Evolutionary conservation across 1,284 basidiomycete genomes (phyloP).

Genomic region (Coniferiporia weirii): DNA sequence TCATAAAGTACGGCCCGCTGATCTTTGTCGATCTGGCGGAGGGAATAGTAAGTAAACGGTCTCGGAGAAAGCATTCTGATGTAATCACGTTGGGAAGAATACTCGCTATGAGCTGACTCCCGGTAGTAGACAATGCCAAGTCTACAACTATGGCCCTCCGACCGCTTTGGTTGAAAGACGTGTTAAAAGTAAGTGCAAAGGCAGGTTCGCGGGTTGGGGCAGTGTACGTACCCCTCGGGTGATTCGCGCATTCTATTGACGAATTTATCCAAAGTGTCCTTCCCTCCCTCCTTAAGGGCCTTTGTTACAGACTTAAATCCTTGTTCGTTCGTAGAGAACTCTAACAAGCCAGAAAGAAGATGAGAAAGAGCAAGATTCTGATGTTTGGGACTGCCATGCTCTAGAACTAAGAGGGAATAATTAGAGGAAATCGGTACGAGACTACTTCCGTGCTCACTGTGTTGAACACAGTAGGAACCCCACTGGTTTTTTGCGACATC

Average conservation of each 20-base stretch:
- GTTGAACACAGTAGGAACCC: slow-evolving; percentile 80
- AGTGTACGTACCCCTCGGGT: slow-evolving; percentile 54
- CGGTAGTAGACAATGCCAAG: slow-evolving; percentile 72
- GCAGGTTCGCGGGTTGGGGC: too few species aligned
- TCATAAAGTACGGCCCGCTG: slow-evolving; percentile 73
- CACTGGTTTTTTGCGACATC: slow-evolving; percentile 82
- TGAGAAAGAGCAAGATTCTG: slow-evolving; percentile 68
- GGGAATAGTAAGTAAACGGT: background rate
- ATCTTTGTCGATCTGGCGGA: slow-evolving; percentile 66
- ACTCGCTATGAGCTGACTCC: slow-evolving; percentile 76
- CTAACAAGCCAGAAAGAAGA: slow-evolving; percentile 62
- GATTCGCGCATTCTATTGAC: slow-evolving; percentile 78
- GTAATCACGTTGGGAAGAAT: slow-evolving; percentile 61
- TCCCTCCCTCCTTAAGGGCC: slow-evolving; percentile 75
- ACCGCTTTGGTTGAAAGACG: slow-evolving; percentile 39
- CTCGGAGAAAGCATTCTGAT: background rate
- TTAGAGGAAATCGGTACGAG: background rate
- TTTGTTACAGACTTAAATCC: slow-evolving; percentile 79
- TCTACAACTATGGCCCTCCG: slow-evolving; percentile 79
- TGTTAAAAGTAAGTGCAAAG: too few species aligned
- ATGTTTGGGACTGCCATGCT: slow-evolving; percentile 71
- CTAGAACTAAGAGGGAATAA: slow-evolving; percentile 49
- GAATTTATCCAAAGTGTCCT: slow-evolving; percentile 63
- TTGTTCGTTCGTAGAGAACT: slow-evolving; percentile 75
- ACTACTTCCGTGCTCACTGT: slow-evolving; percentile 46